phyloP scores from a whole-genome alignment of 345 rosid species.

The Cardamine occulta region DNA sequence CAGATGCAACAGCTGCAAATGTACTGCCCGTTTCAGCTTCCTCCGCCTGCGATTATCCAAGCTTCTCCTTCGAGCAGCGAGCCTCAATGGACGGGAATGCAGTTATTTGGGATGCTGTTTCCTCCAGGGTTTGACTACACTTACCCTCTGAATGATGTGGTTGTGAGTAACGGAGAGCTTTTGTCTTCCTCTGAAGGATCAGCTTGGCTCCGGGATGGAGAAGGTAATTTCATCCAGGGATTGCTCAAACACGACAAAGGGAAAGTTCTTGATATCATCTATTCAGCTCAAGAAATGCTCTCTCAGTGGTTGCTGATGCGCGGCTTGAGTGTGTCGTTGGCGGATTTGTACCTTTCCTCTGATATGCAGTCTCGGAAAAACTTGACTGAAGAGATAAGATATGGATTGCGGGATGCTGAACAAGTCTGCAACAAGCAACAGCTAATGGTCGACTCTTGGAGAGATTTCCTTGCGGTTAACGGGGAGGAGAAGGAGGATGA shows the following conservation, averaged over 20 bases:
- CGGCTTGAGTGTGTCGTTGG: conserved; percentile 82
- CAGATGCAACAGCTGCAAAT: conserved; percentile 86
- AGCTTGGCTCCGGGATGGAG: conserved; percentile 73
- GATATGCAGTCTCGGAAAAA: conserved; percentile 55
- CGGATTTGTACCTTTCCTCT: conserved; percentile 69
- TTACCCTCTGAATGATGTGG: conserved; percentile 51
- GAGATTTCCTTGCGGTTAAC: conserved; percentile 59
- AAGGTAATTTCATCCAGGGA: conserved; percentile 72
- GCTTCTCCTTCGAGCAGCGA: conserved; percentile 45
- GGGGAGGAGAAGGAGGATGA: conserved; percentile 47
- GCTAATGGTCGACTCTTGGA: conserved; percentile 69
- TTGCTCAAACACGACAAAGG: conserved; percentile 53
- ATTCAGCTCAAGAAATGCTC: conserved; percentile 76
- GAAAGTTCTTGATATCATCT: conserved; percentile 64
- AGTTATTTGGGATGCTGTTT: conserved; percentile 76
- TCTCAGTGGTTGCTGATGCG: conserved; percentile 83
- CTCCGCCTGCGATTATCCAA: conserved; percentile 56
- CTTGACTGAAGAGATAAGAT: conserved; percentile 68
- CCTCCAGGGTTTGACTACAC: conserved; percentile 67
- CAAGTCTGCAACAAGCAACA: conserved; percentile 64
- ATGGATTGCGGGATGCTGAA: conserved; percentile 71
- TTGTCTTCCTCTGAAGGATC: conserved; percentile 66
- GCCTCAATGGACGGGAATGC: conserved; percentile 84
- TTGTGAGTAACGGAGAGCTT: conserved; percentile 65
- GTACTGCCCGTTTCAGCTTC: conserved; percentile 57